A percentile compares a stretch with the other conserved stretches of the same genome.
These are phyloP conservation scores for Camellia japonica DNA, from an alignment of 148 eudicot genomes.

Conservation along the genomic window DNA sequence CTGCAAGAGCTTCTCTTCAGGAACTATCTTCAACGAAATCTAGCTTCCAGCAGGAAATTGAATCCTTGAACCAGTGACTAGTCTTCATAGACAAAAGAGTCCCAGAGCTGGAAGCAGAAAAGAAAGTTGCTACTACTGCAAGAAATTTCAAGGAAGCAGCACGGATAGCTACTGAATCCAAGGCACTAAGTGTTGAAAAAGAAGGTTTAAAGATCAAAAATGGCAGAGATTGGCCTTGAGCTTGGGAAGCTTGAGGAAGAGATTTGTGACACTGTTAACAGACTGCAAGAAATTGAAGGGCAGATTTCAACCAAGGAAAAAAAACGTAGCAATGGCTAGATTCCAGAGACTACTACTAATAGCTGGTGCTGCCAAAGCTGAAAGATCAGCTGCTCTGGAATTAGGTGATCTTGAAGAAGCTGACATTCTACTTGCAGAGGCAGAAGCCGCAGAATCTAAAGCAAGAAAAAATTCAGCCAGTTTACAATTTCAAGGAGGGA, in stretches of 20 bases:
- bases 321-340: slow-evolving; percentile 54
- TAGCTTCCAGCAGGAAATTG: slow-evolving; percentile 56
- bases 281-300: slow-evolving; percentile 49
- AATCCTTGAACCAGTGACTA: slow-evolving; percentile 57
- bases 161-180: slow-evolving; percentile 66
- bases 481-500: too few relatives aligned
- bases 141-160: slow-evolving; percentile 87
- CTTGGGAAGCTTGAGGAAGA: slow-evolving; percentile 49
- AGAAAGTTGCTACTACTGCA: slow-evolving; percentile 70
- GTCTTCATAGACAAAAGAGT: slow-evolving; percentile 62
- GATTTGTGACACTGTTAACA: slow-evolving; percentile 38
- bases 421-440: too few relatives aligned
- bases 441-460: too few relatives aligned
- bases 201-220: slow-evolving; percentile 41
- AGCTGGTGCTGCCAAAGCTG: too few relatives aligned
- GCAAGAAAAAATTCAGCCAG: too few relatives aligned
- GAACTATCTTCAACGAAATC: too few relatives aligned
- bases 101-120: slow-evolving; percentile 80
- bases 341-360: too few relatives aligned
- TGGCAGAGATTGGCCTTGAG: slow-evolving; percentile 32
- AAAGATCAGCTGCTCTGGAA: too few relatives aligned
- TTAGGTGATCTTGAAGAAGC: too few relatives aligned
- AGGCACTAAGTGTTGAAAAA: slow-evolving; percentile 55
- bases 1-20: slow-evolving; percentile 72
- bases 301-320: slow-evolving; percentile 50